Evolutionary conservation across 306 rosid genomes (phyloP).

Genomic region (Fagus sylvatica): DNA sequence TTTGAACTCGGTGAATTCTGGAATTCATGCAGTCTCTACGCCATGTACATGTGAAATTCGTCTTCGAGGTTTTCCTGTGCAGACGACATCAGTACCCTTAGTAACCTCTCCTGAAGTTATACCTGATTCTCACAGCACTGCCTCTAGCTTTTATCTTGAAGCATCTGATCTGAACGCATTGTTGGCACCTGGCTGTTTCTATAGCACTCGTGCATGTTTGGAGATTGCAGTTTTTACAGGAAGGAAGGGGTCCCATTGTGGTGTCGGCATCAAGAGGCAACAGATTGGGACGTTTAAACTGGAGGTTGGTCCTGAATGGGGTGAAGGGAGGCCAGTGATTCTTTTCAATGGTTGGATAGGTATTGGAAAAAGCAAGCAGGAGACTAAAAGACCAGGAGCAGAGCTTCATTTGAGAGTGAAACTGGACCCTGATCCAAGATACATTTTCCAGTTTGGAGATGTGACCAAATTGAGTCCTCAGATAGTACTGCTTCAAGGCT

Average conservation of each 20-base stretch:
- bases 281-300: constrained; percentile 80
- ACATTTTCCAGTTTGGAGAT: constrained; percentile 83
- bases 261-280: constrained; percentile 74
- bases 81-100: constrained; percentile 69
- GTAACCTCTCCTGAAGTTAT: constrained; percentile 63
- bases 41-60: constrained; percentile 87
- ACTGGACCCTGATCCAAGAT: constrained; percentile 92
- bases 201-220: constrained; percentile 69
- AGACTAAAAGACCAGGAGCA: constrained; percentile 52
- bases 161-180: constrained; percentile 82
- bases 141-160: constrained; percentile 88
- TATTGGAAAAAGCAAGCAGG: constrained; percentile 73
- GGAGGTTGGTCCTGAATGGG: constrained; percentile 87
- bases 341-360: constrained; percentile 87
- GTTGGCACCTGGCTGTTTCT: constrained; percentile 85
- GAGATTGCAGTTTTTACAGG: constrained; percentile 78
- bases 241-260: constrained; percentile 81
- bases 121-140: constrained; percentile 59
- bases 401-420: constrained; percentile 88
- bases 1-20: constrained; percentile 51
- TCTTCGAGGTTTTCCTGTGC: constrained; percentile 92
- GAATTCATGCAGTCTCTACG: constrained; percentile 50
- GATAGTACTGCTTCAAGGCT: constrained; percentile 83
- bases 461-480: constrained; percentile 75
- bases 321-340: constrained; percentile 66